Evolutionary conservation across 2,329 filamentous ascomycete species (phyloP), one percentile per base, ranked within the genome.

Genomic region (Truncatella angustata): DNA sequence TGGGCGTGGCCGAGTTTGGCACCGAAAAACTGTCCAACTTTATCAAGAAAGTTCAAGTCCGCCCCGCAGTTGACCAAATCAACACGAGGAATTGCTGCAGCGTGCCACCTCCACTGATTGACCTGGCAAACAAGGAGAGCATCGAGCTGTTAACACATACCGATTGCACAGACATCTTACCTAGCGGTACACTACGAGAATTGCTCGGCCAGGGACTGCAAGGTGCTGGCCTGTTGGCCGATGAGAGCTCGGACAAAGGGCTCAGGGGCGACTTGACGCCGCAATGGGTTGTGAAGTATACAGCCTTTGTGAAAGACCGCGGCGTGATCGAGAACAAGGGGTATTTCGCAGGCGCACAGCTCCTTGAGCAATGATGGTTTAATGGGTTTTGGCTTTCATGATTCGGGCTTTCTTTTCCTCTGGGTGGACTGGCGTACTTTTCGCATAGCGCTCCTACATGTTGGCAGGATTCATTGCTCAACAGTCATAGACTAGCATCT

Each of bases 271-370:
- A 96, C 58, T 80, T 97, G 45, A 81, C 84, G 53, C 92, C 94
- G 24, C 86, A 93, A 67, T 99, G 94, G 93, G 94, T 97, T 24
- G 87, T 93, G 60, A 96, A 97, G 68, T 99, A 99, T 68, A 97
- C 93, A 34, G 94, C 94, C 1, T 93, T 97, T 53, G 90, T 97
- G 36, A 88, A 89, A 69, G 88, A 97, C 67, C 80, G 94, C 50
- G 94, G 94, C 12, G 94, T 99, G 7, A 93, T 99, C 58, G 94
- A 99, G 77, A 96, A 94, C 67, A 99, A 97, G 76, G 94, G 94
- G 6, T 97, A 97, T 71, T 97, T 97, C 75, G 93, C 93, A 1
- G 84, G 86, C 18, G 93, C 92, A 3, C 86, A 91, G 65, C 70
- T 94, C 58, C 74, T 75, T 43, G 74, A 76, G 51, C 53, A 55